Conservation (phyloP, 306 rosid species). For the Inga leiocalycina region DNA sequence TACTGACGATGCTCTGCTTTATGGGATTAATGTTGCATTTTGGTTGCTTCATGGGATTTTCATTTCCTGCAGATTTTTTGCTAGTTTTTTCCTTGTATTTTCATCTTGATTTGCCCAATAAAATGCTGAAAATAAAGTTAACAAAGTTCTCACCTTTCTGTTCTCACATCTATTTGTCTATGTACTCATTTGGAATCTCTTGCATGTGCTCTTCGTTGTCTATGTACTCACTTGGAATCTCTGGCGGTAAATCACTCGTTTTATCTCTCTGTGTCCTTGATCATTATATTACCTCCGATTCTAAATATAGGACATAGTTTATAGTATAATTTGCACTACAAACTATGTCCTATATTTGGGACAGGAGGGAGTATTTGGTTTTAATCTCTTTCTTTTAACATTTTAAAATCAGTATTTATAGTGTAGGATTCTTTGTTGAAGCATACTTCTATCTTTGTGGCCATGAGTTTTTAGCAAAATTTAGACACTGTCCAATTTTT, state of each 20-base stretch:
- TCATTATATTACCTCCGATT: no score
- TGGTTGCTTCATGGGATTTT: no score
- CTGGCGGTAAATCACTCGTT: constrained; percentile 60
- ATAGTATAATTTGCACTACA: no score
- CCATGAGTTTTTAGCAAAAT: neutral
- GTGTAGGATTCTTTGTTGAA: constrained; percentile 10
- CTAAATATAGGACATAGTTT: no score
- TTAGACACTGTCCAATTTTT: neutral
- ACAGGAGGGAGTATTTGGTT: neutral
- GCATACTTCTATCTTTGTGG: constrained; percentile 16
- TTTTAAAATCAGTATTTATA: constrained; percentile 1
- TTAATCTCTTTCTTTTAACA: neutral
- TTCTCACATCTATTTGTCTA: neutral
- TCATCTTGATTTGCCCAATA: neutral
- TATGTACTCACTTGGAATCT: no score
- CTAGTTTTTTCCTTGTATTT: neutral
- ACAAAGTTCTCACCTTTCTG: neutral
- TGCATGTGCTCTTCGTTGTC: no score
- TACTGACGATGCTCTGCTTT: no score
- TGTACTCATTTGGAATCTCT: no score
- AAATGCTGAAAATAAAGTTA: neutral
- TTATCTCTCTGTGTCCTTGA: neutral
- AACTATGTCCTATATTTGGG: no score
- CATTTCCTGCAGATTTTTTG: neutral
- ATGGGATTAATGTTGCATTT: no score